Conservation (phyloP, 306 rosid species). For the Abrus pulchellus region DNA sequence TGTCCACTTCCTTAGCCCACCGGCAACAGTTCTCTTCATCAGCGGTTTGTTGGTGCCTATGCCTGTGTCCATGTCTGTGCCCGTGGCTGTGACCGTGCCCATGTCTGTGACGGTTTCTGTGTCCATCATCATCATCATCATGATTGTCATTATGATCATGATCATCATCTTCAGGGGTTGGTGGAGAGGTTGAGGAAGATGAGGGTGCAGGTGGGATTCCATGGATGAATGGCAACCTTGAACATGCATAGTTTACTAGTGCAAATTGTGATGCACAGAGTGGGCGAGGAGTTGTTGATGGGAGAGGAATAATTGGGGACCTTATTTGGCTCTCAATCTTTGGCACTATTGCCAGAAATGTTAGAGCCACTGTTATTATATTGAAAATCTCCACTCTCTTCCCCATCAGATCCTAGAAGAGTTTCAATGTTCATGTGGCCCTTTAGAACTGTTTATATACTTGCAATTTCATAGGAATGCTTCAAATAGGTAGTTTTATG, state of each 20-base stretch:
- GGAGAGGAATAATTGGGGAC: not conserved
- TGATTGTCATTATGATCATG: too few species aligned
- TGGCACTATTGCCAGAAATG: constrained; percentile 50
- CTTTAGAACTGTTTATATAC: constrained; percentile 49
- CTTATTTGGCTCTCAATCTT: constrained; percentile 45
- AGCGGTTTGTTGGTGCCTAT: constrained; percentile 16
- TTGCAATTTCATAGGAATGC: constrained; percentile 37
- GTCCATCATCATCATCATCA: constrained; percentile 11
- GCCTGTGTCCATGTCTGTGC: constrained; percentile 20
- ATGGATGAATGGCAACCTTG: constrained; percentile 57
- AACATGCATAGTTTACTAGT: constrained; percentile 78
- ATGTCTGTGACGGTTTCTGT: not conserved
- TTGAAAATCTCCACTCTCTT: constrained; percentile 46
- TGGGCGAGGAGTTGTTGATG: constrained; percentile 49
- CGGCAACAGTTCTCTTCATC: constrained; percentile 75
- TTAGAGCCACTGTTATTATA: constrained; percentile 31
- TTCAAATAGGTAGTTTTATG: constrained; percentile 36
- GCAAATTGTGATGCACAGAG: constrained; percentile 78
- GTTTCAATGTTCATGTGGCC: constrained; percentile 42
- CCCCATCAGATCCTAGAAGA: constrained; percentile 46
- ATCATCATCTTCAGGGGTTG: constrained; percentile 35
- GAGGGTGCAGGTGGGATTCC: constrained; percentile 29
- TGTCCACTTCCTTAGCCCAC: constrained; percentile 73
- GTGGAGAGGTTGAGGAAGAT: constrained; percentile 4
- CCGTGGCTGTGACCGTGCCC: constrained; percentile 34